These are phyloP conservation scores for Pisolithus sp. DNA, from an alignment of 768 basidiomycete species.

Conservation along the genomic window DNA sequence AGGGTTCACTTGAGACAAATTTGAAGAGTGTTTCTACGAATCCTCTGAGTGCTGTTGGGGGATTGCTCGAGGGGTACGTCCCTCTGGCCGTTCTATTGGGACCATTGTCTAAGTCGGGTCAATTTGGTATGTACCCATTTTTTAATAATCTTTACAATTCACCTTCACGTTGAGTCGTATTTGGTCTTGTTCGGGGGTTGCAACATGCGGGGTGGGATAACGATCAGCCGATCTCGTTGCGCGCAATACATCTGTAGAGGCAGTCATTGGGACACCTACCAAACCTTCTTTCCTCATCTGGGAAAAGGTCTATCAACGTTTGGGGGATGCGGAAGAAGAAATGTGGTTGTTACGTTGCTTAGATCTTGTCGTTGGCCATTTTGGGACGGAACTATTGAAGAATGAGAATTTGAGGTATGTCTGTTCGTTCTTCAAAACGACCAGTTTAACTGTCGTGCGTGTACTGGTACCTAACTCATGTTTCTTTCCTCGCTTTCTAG, in stretches of 20 bases:
- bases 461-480: background rate
- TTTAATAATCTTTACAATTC: conserved; percentile 4
- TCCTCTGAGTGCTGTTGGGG: conserved; percentile 51
- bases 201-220: too few species aligned
- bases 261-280: conserved; percentile 40
- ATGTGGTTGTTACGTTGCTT: conserved; percentile 69
- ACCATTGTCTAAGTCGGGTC: conserved; percentile 42
- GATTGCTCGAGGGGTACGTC: conserved; percentile 83
- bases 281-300: conserved; percentile 85
- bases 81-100: conserved; percentile 64
- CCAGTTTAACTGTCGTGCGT: background rate
- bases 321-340: conserved; percentile 56
- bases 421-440: too few species aligned
- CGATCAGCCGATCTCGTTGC: conserved; percentile 41
- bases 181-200: background rate
- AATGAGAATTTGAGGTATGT: conserved; percentile 49
- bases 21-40: conserved; percentile 61
- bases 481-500: conserved; percentile 28
- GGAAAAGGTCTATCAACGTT: conserved; percentile 82
- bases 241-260: conserved; percentile 41
- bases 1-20: conserved; percentile 60
- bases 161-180: conserved; percentile 5
- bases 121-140: conserved; percentile 43
- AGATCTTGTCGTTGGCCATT: conserved; percentile 42
- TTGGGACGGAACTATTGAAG: conserved; percentile 44